Evolutionary conservation across 371 early-diverging fungal genomes (phyloP), one percentile per base, ranked within the genome.

Genomic region (Amoeboradix gromovi): DNA sequence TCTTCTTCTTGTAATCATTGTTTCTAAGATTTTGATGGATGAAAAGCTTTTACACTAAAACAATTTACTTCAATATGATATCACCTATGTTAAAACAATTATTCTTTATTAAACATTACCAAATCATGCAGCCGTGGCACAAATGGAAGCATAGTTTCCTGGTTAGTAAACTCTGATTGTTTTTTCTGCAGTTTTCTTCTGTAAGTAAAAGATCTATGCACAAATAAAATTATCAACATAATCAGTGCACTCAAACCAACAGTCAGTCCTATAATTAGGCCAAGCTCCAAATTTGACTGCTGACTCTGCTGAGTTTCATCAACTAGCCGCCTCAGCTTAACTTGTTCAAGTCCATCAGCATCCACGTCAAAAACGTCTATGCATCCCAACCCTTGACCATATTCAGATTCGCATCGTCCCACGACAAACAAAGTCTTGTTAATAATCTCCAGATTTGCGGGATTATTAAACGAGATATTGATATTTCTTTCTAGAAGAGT

Each of bases 361-460:
- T 5, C 5, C 5, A 48, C 48, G 22, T 48, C 48, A 48, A 48
- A 48, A 48, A 12, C 5, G 22, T 48, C 48, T 12, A 48, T 48
- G 22, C 48, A 48, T 5, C 48, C 48, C 22, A 12, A 12, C 22
- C 48, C 48, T 12, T 5, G 5, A 22, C 22, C 22, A 48, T 12
- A 48, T 48, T 5, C 71, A 28, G 69, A 71, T 66, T 72, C 71
- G 73, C 82, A 81, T 31, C 69, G 72, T 29, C 82, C 82, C 29
- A 80, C 78, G 28, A 80, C 72, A 69, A 71, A 77, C 73, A 81
- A 72, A 29, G 76, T 76, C 32, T 71, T 74, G 2, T 81, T 80
- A 29, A 77, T 80, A 70, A 81, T 76, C 70, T 81, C 82, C 16
- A 82, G 74, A 68, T 77, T 82, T 31, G 79, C 68, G 1, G 78